Percentiles rank a stretch among this genome's conserved stretches.
Conservation (phyloP, 2,329 filamentous ascomycete species). For the Pseudogymnoascus sp. region DNA sequence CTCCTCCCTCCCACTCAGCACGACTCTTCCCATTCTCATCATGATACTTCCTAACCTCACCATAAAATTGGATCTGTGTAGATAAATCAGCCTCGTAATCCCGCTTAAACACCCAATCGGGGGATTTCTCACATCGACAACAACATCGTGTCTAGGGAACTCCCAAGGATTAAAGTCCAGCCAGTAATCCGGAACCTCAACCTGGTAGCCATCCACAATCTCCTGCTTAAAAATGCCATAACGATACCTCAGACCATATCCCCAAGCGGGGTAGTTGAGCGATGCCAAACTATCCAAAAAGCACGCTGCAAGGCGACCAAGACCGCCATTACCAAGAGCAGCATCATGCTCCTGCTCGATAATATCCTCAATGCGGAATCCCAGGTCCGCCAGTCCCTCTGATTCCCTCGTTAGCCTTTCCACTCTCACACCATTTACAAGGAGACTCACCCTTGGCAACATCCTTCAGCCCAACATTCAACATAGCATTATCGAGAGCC, state of each 20-base stretch:
- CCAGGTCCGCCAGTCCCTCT: conserved; percentile 83
- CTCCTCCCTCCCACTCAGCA: conserved; percentile 82
- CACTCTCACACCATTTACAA: background rate
- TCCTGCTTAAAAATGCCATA: conserved; percentile 99
- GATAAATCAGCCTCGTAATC: conserved; percentile 25
- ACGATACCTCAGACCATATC: conserved; percentile 89
- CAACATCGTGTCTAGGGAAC: conserved; percentile 90
- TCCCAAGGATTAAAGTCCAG: conserved; percentile 99
- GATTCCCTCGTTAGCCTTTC: background rate
- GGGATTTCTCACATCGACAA: conserved; percentile 61
- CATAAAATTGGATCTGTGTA: conserved; percentile 78
- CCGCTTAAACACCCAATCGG: background rate
- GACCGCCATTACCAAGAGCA: conserved; percentile 88
- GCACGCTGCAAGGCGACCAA: conserved; percentile 90
- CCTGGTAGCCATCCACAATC: conserved; percentile 95
- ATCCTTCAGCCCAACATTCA: conserved; percentile 86
- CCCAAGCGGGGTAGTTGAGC: conserved; percentile 94
- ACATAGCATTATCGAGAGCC: conserved; percentile 95
- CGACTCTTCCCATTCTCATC: conserved; percentile 70
- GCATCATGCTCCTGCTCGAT: conserved; percentile 94
- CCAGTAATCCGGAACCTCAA: conserved; percentile 98
- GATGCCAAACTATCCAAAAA: conserved; percentile 95
- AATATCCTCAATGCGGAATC: conserved; percentile 94
- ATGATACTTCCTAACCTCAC: conserved; percentile 66
- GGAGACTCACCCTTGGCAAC: conserved; percentile 63